These are phyloP conservation scores for Phaeosphaeriaceae sp. DNA, from an alignment of 2,329 filamentous ascomycete species.

Conservation along the genomic window DNA sequence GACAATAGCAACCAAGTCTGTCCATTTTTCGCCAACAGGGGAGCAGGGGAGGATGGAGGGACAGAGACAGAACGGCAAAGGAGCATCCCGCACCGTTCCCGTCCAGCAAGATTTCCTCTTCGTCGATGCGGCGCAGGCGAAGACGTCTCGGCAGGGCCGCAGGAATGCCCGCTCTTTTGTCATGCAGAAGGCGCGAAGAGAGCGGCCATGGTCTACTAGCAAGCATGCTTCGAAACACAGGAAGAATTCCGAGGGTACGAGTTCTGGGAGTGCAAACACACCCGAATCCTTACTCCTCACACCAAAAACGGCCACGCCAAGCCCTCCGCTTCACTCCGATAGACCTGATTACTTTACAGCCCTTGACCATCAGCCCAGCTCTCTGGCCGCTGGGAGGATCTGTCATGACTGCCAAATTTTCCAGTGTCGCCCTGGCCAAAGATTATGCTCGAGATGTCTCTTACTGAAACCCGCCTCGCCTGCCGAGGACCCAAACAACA, in stretches of 20 bases:
- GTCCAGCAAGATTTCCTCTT: slow-evolving; percentile 48
- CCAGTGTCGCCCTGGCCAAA: slow-evolving; percentile 38
- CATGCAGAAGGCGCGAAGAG: slow-evolving; percentile 49
- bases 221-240: slow-evolving; percentile 40
- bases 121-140: slow-evolving; percentile 47
- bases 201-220: slow-evolving; percentile 50
- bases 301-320: slow-evolving; percentile 42
- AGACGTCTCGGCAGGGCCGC: slow-evolving; percentile 47
- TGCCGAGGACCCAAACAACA: slow-evolving; percentile 32
- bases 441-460: slow-evolving; percentile 38
- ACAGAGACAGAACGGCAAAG: slow-evolving; percentile 31
- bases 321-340: slow-evolving; percentile 29
- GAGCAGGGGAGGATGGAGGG: slow-evolving; percentile 36
- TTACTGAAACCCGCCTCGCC: slow-evolving; percentile 25
- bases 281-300: slow-evolving; percentile 33
- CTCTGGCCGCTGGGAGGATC: slow-evolving; percentile 26
- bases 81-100: slow-evolving; percentile 30
- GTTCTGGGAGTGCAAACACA: slow-evolving; percentile 38
- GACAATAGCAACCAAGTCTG: slow-evolving; percentile 23
- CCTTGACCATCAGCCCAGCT: slow-evolving; percentile 11
- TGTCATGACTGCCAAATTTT: slow-evolving; percentile 43
- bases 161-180: slow-evolving; percentile 52
- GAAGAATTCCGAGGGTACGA: slow-evolving; percentile 10
- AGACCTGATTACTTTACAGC: slow-evolving; percentile 30
- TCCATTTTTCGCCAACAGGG: slow-evolving; percentile 27